Conservation (phyloP, 495 filamentous ascomycete species). For the Cercophora samala region DNA sequence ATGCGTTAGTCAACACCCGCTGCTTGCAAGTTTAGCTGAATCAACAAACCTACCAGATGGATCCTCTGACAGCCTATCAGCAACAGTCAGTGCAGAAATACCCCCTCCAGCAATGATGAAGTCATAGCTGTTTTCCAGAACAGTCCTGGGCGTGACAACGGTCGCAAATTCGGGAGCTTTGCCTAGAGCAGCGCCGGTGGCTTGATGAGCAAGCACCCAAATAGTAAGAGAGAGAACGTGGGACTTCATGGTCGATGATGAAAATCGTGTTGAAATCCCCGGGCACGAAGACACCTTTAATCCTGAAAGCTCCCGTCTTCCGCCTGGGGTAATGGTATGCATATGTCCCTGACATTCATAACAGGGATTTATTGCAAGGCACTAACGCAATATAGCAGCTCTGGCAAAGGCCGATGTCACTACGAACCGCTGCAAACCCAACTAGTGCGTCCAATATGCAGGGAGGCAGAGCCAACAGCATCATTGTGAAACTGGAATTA, state of each 20-base stretch:
- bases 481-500: neutral
- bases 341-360: no score
- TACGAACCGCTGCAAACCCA: neutral
- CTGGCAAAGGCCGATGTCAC: neutral
- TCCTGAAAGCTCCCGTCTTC: neutral
- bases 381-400: neutral
- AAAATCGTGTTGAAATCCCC: neutral
- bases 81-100: constrained; percentile 47
- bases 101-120: constrained; percentile 52
- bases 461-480: neutral
- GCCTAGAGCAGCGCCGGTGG: neutral
- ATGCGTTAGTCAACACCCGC: neutral
- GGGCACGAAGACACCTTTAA: neutral
- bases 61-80: constrained; percentile 48
- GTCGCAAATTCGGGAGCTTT: constrained; percentile 31
- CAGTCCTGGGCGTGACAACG: constrained; percentile 17
- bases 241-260: neutral
- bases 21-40: neutral
- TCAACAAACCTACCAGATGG: constrained; percentile 31
- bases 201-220: neutral
- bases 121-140: constrained; percentile 35
- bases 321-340: neutral
- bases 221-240: neutral
- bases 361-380: neutral
- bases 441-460: neutral